Evolutionary conservation across 2,329 filamentous ascomycete genomes (phyloP).

Genomic region (Aspergillus fructus): DNA sequence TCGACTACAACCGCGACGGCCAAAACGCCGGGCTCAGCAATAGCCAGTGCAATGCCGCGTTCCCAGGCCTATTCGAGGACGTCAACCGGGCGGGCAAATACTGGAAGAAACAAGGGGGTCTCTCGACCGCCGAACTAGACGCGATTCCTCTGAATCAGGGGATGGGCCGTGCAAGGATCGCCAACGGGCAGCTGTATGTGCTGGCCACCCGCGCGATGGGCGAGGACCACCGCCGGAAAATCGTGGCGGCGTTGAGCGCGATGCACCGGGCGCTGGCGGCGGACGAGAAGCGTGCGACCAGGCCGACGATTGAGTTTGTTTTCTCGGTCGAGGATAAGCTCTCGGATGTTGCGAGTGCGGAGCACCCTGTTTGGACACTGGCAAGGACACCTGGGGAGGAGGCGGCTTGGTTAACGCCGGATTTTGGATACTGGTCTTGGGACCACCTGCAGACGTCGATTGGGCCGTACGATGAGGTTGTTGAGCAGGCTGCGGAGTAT

Average conservation of each 20-base stretch:
- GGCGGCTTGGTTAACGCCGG: slow-evolving; percentile 52
- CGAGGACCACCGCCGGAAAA: slow-evolving; percentile 40
- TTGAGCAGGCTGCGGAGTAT: slow-evolving; percentile 26
- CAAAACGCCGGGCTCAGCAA: slow-evolving; percentile 29
- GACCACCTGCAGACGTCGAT: slow-evolving; percentile 37
- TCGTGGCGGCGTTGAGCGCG: slow-evolving; percentile 45
- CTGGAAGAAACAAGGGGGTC: slow-evolving; percentile 27
- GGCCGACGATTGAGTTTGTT: slow-evolving; percentile 50
- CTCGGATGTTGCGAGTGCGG: slow-evolving; percentile 37
- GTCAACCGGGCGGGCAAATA: slow-evolving; percentile 29
- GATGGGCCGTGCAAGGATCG: slow-evolving; percentile 38
- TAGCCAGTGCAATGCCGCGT: slow-evolving; percentile 32
- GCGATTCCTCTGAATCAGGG: slow-evolving; percentile 27
- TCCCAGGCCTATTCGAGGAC: slow-evolving; percentile 40
- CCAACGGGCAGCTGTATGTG: slow-evolving; percentile 33
- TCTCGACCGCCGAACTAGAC: slow-evolving; percentile 30
- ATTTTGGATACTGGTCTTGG: slow-evolving; percentile 55
- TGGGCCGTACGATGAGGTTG: slow-evolving; percentile 38
- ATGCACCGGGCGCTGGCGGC: slow-evolving; percentile 50
- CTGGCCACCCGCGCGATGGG: slow-evolving; percentile 28
- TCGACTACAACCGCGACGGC: slow-evolving; percentile 33
- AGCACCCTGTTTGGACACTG: slow-evolving; percentile 46
- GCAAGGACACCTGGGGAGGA: slow-evolving; percentile 39
- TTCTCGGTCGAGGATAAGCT: slow-evolving; percentile 45
- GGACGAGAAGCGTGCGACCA: slow-evolving; percentile 29